Percentiles rank a stretch among this genome's conserved stretches.
phyloP scores from a whole-genome alignment of 495 filamentous ascomycete species.

The Penicillium cataractarum region DNA sequence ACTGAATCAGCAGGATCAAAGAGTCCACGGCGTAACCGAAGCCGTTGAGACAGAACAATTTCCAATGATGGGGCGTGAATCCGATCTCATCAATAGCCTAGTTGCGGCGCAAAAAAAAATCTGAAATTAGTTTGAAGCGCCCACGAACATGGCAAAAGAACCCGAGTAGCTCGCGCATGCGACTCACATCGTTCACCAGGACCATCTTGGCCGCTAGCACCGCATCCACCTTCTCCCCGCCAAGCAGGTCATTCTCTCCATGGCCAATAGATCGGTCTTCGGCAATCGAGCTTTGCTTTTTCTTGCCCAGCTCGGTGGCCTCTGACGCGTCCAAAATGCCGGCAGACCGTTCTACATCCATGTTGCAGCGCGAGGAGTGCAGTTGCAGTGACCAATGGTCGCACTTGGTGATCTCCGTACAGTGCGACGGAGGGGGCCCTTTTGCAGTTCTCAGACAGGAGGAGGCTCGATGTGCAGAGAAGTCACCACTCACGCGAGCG shows the following conservation, averaged over 20 bases:
- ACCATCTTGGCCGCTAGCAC: constrained; percentile 70
- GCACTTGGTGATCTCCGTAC: neutral
- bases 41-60: constrained; percentile 67
- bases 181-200: constrained; percentile 67
- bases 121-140: neutral
- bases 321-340: neutral
- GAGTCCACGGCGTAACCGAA: constrained; percentile 76
- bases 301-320: neutral
- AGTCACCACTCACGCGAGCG: neutral
- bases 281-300: constrained; percentile 10
- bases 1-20: constrained; percentile 67
- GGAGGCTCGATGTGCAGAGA: neutral
- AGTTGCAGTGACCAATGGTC: neutral
- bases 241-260: constrained; percentile 54
- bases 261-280: constrained; percentile 26
- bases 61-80: constrained; percentile 68
- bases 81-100: constrained; percentile 76
- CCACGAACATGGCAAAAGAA: neutral
- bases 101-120: neutral
- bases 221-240: constrained; percentile 58
- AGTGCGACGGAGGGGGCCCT: neutral
- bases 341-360: constrained; percentile 24
- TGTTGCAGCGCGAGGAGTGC: neutral
- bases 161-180: neutral
- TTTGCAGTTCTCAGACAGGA: neutral